A percentile compares a stretch with the other conserved stretches of the same genome.
These are phyloP conservation scores for Silene coronaria DNA, from an alignment of 179 eudicot genomes.

Conservation along the genomic window DNA sequence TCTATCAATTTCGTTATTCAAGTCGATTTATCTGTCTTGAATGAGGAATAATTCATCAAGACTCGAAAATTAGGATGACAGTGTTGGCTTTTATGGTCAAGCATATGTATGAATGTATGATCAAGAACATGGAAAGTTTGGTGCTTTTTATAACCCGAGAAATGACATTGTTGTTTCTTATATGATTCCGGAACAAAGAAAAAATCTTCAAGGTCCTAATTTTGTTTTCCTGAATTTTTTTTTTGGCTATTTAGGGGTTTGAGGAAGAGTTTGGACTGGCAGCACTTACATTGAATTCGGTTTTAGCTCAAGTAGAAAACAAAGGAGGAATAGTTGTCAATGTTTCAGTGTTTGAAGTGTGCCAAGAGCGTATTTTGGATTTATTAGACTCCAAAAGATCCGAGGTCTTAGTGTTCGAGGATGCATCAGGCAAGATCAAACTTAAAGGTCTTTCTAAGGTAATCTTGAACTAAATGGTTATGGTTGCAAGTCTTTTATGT, in stretches of 20 bases:
- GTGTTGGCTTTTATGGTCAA: neutral
- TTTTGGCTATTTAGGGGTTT: constrained; percentile 48
- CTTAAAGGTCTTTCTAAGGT: constrained; percentile 86
- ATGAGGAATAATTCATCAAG: too few species aligned
- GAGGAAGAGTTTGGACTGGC: constrained; percentile 61
- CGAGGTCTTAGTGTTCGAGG: constrained; percentile 62
- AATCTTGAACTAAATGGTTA: neutral
- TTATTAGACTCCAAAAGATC: constrained; percentile 47
- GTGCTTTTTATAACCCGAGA: neutral
- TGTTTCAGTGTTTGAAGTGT: constrained; percentile 64
- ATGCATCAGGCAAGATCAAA: constrained; percentile 58
- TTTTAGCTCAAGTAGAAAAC: constrained; percentile 48
- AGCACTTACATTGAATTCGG: constrained; percentile 37
- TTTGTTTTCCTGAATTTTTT: neutral
- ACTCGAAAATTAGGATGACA: neutral
- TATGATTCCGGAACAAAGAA: neutral
- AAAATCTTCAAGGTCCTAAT: neutral
- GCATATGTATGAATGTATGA: neutral
- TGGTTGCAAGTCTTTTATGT: neutral
- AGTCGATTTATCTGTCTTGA: too few species aligned
- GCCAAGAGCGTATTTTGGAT: constrained; percentile 66
- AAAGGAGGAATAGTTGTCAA: constrained; percentile 39
- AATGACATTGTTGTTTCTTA: neutral
- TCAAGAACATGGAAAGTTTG: neutral
- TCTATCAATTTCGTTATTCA: neutral